Conservation (phyloP, 768 basidiomycete genomes). For the Phlebiopsis gigantea region DNA sequence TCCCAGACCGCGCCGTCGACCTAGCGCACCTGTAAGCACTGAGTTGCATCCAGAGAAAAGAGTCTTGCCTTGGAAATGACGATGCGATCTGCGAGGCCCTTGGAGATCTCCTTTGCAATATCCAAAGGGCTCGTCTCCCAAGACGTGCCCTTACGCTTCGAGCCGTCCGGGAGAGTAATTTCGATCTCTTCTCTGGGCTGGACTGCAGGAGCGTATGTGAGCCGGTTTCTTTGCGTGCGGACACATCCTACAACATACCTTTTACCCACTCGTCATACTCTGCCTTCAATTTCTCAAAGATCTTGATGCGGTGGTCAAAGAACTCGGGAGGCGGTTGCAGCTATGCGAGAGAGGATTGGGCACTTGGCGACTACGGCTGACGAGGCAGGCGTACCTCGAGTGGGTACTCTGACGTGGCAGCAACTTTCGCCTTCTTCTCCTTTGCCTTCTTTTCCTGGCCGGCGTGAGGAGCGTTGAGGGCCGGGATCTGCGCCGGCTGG, state of each 20-base stretch:
- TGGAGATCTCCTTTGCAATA: constrained; percentile 82
- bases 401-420: constrained; percentile 41
- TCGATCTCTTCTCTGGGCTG: constrained; percentile 82
- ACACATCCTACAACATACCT: constrained; percentile 39
- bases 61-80: constrained; percentile 85
- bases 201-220: constrained; percentile 24
- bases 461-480: constrained; percentile 39
- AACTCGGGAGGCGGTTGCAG: constrained; percentile 79
- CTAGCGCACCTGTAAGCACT: constrained; percentile 30
- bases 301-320: constrained; percentile 84
- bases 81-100: constrained; percentile 79
- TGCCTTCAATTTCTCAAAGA: constrained; percentile 83
- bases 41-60: no score
- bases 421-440: constrained; percentile 35
- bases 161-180: constrained; percentile 84
- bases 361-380: not conserved
- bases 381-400: constrained; percentile 47
- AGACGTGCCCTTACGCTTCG: constrained; percentile 74
- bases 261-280: constrained; percentile 80
- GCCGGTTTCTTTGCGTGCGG: not conserved
- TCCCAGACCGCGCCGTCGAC: constrained; percentile 91
- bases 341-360: constrained; percentile 31
- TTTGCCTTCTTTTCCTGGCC: constrained; percentile 34
- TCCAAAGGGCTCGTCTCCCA: constrained; percentile 96
- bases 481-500: constrained; percentile 41